Percentiles rank a stretch among this genome's conserved stretches.
Conservation (phyloP, 495 filamentous ascomycete species). For the Aspergillus sclerotioniger region DNA sequence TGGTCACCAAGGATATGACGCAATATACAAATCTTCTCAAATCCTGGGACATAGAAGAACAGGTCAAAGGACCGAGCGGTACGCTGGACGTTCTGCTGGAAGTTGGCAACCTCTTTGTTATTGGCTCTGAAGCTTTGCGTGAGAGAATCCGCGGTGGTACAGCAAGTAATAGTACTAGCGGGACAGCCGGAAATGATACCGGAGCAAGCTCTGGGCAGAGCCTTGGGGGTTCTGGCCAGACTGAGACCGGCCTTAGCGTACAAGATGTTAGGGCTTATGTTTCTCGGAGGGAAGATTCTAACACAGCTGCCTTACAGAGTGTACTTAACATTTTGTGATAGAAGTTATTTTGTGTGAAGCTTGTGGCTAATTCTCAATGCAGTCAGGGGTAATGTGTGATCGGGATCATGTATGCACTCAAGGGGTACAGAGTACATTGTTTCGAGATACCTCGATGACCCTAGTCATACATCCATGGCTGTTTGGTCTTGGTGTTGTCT, state of each 20-base stretch:
- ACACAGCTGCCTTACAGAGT: slow-evolving; percentile 75
- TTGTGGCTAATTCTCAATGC: no score
- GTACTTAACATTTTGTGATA: slow-evolving; percentile 60
- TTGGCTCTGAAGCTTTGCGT: slow-evolving; percentile 81
- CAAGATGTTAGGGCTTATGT: slow-evolving; percentile 82
- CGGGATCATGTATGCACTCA: background rate
- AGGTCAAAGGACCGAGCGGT: slow-evolving; percentile 51
- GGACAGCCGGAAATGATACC: slow-evolving; percentile 10
- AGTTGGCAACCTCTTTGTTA: slow-evolving; percentile 95
- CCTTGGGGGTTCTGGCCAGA: slow-evolving; percentile 25
- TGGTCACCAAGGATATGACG: slow-evolving; percentile 94
- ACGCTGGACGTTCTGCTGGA: slow-evolving; percentile 83
- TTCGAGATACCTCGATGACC: no score
- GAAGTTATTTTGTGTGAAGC: background rate
- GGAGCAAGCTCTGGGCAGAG: slow-evolving; percentile 23
- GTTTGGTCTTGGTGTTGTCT: no score
- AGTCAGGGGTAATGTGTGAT: background rate
- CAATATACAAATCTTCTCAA: slow-evolving; percentile 82
- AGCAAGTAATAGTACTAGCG: slow-evolving; percentile 25
- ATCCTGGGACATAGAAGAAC: slow-evolving; percentile 74
- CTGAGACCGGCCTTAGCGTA: slow-evolving; percentile 55
- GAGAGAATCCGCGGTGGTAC: slow-evolving; percentile 66
- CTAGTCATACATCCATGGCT: no score
- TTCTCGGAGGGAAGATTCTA: slow-evolving; percentile 74
- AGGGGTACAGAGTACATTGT: no score